Base-by-base conservation (phyloP, 805 yeast species). In the Saturnispora bothae region DNA sequence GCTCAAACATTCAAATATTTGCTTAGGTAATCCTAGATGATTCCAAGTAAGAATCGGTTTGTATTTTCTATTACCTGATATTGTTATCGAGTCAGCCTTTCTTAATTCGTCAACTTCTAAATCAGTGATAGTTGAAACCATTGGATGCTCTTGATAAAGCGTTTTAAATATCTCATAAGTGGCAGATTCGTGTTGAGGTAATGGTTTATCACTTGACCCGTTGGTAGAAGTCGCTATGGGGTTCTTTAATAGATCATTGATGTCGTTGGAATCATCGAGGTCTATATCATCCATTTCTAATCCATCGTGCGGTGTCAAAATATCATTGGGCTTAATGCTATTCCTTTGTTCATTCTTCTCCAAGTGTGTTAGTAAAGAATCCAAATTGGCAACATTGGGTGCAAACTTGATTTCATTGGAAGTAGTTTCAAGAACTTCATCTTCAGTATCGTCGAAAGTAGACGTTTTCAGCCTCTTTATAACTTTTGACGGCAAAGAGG, bases 31-130 rank as follows among this genome's bases (percentile, higher is more conserved):
- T 0, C 95, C 95, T 39, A 86, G 62, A 44, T 84, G 89, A 3
- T 81, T 65, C 94, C 96, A 89, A 39, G 73, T 71, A 29, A 67
- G 50, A 1, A 85, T 72, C 0, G 96, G 96, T 19, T 66, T 64
- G 1, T 80, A 77, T 30, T n/a, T n/a, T n/a, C n/a, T n/a, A n/a
- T n/a, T n/a, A n/a, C n/a, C n/a, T n/a, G n/a, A n/a, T n/a, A n/a
- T n/a, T n/a, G n/a, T n/a, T n/a, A n/a, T n/a, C n/a, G n/a, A n/a
- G n/a, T n/a, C n/a, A n/a, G n/a, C n/a, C n/a, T n/a, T n/a, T n/a
- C n/a, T n/a, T n/a, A n/a, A n/a, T n/a, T n/a, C n/a, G n/a, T n/a
- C n/a, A n/a, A n/a, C n/a, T n/a, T n/a, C n/a, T n/a, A n/a, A n/a
- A n/a, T n/a, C n/a, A n/a, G n/a, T n/a, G n/a, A n/a, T n/a, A n/a